These are phyloP conservation scores for Venturia aucupariae DNA, from an alignment of 2,329 filamentous ascomycete genomes.

Conservation along the genomic window DNA sequence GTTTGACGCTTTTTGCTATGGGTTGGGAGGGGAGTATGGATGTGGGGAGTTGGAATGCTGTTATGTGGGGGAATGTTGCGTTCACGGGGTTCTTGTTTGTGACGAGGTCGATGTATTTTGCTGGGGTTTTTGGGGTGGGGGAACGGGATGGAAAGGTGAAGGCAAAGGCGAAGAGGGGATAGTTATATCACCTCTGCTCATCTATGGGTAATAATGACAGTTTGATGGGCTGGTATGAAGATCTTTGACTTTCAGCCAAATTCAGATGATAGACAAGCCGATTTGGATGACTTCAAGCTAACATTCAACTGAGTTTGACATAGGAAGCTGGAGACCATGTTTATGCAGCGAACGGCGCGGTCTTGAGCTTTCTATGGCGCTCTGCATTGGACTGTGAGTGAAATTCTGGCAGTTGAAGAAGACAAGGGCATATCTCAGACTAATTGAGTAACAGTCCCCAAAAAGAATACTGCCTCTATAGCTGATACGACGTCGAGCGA, in stretches of 20 bases:
- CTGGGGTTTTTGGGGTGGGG: slow-evolving; percentile 41
- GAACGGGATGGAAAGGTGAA: background rate
- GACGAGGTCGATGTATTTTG: slow-evolving; percentile 48
- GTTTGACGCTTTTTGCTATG: slow-evolving; percentile 49
- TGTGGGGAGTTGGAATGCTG: slow-evolving; percentile 53
- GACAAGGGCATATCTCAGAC: too few species aligned
- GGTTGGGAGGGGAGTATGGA: slow-evolving; percentile 46
- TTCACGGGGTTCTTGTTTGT: slow-evolving; percentile 53
- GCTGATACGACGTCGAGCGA: background rate
- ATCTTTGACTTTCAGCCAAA: too few species aligned
- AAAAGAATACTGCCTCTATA: background rate
- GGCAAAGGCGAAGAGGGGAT: slow-evolving; percentile 9
- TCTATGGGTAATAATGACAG: background rate
- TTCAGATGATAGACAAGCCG: too few species aligned
- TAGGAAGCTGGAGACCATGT: too few species aligned
- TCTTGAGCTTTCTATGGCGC: too few species aligned
- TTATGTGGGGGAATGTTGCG: slow-evolving; percentile 66
- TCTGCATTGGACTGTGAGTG: too few species aligned
- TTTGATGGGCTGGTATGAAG: too few species aligned
- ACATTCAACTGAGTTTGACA: too few species aligned
- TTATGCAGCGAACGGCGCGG: too few species aligned
- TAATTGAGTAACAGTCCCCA: too few species aligned
- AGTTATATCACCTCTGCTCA: background rate
- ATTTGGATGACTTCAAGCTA: too few species aligned
- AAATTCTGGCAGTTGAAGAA: too few species aligned